Evolutionary conservation across 2,329 filamentous ascomycete genomes (phyloP).

Genomic region (Xylaria sp.): DNA sequence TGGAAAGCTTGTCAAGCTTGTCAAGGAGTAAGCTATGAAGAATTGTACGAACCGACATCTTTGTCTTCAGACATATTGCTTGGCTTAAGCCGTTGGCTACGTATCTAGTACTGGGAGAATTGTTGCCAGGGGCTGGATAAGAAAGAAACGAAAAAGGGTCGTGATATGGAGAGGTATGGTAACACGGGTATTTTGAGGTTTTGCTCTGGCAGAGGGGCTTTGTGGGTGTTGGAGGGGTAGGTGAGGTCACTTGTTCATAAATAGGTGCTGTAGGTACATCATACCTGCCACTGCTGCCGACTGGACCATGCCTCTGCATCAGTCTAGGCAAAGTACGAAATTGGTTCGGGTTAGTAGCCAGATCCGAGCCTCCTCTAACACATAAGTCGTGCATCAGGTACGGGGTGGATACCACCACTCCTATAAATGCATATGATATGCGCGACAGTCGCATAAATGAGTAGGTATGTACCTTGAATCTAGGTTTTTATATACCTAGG

Average conservation of each 20-base stretch:
- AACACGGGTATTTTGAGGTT: constrained; percentile 40
- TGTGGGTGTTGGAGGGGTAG: constrained; percentile 42
- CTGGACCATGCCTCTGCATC: neutral
- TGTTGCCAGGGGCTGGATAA: constrained; percentile 7
- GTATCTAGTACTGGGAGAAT: neutral
- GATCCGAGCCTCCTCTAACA: too few relatives aligned
- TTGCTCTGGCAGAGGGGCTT: constrained; percentile 39
- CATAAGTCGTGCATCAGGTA: too few relatives aligned
- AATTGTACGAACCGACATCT: constrained; percentile 37
- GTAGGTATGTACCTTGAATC: too few relatives aligned
- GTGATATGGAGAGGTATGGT: constrained; percentile 15
- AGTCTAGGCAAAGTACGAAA: neutral
- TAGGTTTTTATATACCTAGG: too few relatives aligned
- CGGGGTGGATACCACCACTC: too few relatives aligned
- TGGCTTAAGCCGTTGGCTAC: constrained; percentile 15
- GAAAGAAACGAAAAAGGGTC: constrained; percentile 22
- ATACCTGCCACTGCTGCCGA: neutral
- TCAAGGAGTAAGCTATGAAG: neutral
- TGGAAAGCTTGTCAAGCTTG: constrained; percentile 6
- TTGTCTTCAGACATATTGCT: constrained; percentile 41
- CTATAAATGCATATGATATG: too few relatives aligned
- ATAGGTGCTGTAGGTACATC: constrained; percentile 12
- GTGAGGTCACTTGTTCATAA: constrained; percentile 39
- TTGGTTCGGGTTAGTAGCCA: neutral
- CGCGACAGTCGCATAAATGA: too few relatives aligned